Conservation (phyloP, 2,329 filamentous ascomycete species). For the Bisporella sp. region DNA sequence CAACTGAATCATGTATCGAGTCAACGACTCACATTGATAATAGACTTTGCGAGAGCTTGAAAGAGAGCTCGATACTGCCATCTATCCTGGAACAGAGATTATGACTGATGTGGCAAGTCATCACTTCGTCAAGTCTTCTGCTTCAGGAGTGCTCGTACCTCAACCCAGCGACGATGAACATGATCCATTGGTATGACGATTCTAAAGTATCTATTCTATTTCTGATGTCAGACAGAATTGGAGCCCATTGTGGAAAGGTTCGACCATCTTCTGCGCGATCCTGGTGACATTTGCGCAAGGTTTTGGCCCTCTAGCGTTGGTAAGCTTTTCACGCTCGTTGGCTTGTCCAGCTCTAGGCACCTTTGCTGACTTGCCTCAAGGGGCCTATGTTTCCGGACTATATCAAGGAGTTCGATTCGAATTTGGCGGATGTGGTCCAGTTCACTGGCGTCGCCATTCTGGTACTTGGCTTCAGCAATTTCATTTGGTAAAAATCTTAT, state of each 20-base stretch:
- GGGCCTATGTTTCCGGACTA: slow-evolving; percentile 51
- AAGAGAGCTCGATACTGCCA: slow-evolving; percentile 24
- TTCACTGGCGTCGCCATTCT: slow-evolving; percentile 42
- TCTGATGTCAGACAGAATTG: slow-evolving; percentile 29
- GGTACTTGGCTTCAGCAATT: slow-evolving; percentile 42
- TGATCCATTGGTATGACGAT: slow-evolving; percentile 33
- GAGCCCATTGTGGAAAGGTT: slow-evolving; percentile 38
- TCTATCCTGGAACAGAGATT: slow-evolving; percentile 30
- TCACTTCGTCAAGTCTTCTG: slow-evolving; percentile 53
- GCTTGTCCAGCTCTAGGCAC: too few species aligned
- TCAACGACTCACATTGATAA: background rate
- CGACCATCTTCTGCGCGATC: slow-evolving; percentile 26
- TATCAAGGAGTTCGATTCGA: slow-evolving; percentile 46
- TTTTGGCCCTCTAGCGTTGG: slow-evolving; percentile 35
- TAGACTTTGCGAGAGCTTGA: slow-evolving; percentile 22
- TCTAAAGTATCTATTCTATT: background rate
- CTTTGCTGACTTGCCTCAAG: slow-evolving; percentile 3
- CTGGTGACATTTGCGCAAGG: slow-evolving; percentile 36
- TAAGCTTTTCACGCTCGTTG: background rate
- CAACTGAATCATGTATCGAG: background rate
- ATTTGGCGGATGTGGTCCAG: slow-evolving; percentile 42
- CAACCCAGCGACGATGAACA: slow-evolving; percentile 39
- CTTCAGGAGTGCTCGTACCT: slow-evolving; percentile 41
- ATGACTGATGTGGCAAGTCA: slow-evolving; percentile 49
- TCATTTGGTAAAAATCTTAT: slow-evolving; percentile 35